Conservation (phyloP, 495 filamentous ascomycete genomes). For the Aspergillus carlsbadensis region DNA sequence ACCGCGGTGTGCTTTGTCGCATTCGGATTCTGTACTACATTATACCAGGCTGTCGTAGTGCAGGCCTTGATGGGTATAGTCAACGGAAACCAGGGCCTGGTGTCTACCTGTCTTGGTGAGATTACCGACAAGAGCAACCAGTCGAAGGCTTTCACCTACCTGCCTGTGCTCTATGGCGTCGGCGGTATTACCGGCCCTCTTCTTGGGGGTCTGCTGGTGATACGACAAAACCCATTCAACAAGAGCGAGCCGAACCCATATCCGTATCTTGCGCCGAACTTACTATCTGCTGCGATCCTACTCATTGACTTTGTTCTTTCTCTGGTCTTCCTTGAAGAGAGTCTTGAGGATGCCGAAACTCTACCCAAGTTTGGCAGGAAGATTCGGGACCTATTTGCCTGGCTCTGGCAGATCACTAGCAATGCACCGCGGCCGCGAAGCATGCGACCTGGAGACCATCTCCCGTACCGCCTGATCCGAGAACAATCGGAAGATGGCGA, state of each 20-base stretch:
- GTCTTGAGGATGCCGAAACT: slow-evolving; percentile 68
- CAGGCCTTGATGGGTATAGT: slow-evolving; percentile 89
- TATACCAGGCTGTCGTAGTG: slow-evolving; percentile 79
- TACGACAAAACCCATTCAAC: slow-evolving; percentile 52
- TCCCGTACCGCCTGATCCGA: slow-evolving; percentile 21
- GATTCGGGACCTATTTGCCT: slow-evolving; percentile 59
- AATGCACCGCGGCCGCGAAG: slow-evolving; percentile 59
- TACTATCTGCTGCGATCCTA: slow-evolving; percentile 70
- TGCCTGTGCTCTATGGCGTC: slow-evolving; percentile 89
- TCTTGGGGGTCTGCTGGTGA: slow-evolving; percentile 80
- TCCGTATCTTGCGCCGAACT: slow-evolving; percentile 83
- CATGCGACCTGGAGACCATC: slow-evolving; percentile 35
- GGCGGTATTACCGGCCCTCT: slow-evolving; percentile 91
- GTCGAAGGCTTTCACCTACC: slow-evolving; percentile 83
- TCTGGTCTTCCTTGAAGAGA: slow-evolving; percentile 81
- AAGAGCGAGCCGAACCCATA: slow-evolving; percentile 56
- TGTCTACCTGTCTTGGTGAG: slow-evolving; percentile 91
- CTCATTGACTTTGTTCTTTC: slow-evolving; percentile 70
- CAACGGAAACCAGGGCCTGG: slow-evolving; percentile 86
- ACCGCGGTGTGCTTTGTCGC: slow-evolving; percentile 78
- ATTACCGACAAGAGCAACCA: slow-evolving; percentile 95
- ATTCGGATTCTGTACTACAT: slow-evolving; percentile 82
- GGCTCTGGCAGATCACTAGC: slow-evolving; percentile 74
- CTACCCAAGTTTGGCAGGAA: slow-evolving; percentile 60
- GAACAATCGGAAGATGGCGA: slow-evolving; percentile 29